phyloP scores from a whole-genome alignment of 106 monocot genomes.

The Hemerocallis citrina region DNA sequence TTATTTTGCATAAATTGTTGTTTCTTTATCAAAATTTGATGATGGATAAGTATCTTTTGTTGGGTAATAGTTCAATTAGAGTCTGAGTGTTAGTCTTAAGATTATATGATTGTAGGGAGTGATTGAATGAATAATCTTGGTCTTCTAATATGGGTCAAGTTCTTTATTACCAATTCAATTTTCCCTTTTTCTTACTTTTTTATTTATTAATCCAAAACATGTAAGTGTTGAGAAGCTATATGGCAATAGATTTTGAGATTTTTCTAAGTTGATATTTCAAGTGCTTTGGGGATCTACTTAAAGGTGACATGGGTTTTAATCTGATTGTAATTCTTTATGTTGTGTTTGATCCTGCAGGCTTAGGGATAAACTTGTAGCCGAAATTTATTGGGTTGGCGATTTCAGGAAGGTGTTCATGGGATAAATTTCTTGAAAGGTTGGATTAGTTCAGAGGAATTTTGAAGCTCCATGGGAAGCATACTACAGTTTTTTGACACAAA shows the following conservation, averaged over 20 bases:
- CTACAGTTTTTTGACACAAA: slow-evolving; percentile 44
- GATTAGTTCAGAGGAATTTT: not conserved
- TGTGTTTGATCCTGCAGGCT: not conserved
- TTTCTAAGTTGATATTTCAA: not conserved
- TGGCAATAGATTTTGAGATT: not conserved
- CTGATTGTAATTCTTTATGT: not conserved
- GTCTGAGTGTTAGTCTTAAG: not conserved
- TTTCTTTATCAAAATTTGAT: not conserved
- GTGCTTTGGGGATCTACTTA: not conserved
- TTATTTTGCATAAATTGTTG: not conserved
- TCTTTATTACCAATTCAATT: not conserved
- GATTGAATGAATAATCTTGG: too few species aligned
- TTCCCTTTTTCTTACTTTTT: not conserved
- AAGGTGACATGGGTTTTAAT: not conserved
- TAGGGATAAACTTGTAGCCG: not conserved
- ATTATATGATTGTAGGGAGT: not conserved
- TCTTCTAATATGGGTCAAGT: too few species aligned
- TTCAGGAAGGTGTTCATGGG: not conserved
- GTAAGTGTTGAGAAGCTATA: not conserved
- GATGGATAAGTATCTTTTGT: too few species aligned
- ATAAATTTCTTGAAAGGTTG: not conserved
- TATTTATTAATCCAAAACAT: not conserved
- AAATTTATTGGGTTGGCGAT: not conserved
- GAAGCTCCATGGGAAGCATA: slow-evolving; percentile 31
- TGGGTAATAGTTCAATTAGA: too few species aligned